phyloP scores from a whole-genome alignment of 306 rosid genomes.

The Dalbergia oliveri region DNA sequence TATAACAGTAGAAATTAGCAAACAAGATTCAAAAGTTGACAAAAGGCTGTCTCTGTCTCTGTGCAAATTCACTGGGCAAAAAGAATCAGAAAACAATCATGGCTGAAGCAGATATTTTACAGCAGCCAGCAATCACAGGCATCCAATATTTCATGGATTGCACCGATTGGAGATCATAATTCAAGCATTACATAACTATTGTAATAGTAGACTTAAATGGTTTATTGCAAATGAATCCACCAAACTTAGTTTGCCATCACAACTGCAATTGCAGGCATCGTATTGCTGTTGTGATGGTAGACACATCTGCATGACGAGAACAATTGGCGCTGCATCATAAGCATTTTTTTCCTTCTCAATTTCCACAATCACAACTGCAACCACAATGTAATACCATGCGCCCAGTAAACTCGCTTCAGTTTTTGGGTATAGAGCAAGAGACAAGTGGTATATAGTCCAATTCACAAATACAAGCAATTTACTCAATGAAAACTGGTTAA shows the following conservation, averaged over 20 bases:
- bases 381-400: not conserved
- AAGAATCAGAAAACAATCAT: not conserved
- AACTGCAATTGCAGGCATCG: no score
- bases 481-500: not conserved
- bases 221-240: not conserved
- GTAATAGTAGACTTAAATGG: not conserved
- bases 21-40: not conserved
- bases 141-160: not conserved
- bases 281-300: no score
- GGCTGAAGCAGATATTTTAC: constrained; percentile 15
- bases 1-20: not conserved
- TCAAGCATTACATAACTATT: not conserved
- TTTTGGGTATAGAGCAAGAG: not conserved
- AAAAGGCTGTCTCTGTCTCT: not conserved
- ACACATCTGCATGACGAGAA: no score
- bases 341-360: no score
- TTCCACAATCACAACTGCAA: not conserved
- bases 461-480: not conserved
- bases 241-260: not conserved
- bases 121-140: not conserved
- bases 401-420: not conserved
- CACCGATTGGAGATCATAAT: not conserved
- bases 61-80: no score
- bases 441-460: not conserved
- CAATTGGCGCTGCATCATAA: no score